These are phyloP conservation scores for Arachis stenosperma DNA, from an alignment of 306 rosid species.

Conservation along the genomic window DNA sequence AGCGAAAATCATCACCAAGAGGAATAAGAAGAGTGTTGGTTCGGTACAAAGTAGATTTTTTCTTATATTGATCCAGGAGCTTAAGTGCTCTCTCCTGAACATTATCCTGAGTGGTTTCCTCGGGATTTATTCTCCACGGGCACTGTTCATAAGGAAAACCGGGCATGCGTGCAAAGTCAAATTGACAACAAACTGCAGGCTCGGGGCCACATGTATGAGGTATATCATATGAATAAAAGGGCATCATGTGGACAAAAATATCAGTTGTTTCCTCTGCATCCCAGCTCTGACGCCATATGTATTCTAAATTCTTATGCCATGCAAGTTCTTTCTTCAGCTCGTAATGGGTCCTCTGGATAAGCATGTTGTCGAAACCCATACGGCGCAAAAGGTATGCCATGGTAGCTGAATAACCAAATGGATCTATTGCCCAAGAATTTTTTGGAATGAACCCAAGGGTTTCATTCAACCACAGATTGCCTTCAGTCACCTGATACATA, in stretches of 20 bases:
- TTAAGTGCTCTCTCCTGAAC: constrained; percentile 78
- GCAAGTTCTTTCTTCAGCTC: constrained; percentile 99
- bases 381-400: constrained; percentile 99
- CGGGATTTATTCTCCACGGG: constrained; percentile 85
- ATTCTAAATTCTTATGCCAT: constrained; percentile 83
- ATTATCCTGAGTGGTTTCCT: constrained; percentile 72
- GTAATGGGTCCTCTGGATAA: constrained; percentile 96
- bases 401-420: constrained; percentile 97
- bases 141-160: constrained; percentile 76
- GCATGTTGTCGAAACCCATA: constrained; percentile 99
- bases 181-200: constrained; percentile 97
- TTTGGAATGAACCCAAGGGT: constrained; percentile 89
- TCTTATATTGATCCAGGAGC: constrained; percentile 90
- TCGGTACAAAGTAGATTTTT: constrained; percentile 88
- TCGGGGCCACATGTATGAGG: constrained; percentile 99
- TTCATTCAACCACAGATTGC: constrained; percentile 93
- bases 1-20: constrained; percentile 99
- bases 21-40: constrained; percentile 96
- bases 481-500: constrained; percentile 82
- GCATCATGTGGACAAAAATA: constrained; percentile 99
- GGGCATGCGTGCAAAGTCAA: constrained; percentile 87
- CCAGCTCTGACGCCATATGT: constrained; percentile 98
- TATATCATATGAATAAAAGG: constrained; percentile 95
- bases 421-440: constrained; percentile 99
- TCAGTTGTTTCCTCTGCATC: constrained; percentile 90